A percentile compares a stretch with the other conserved stretches of the same genome.
Evolutionary conservation across 352 stramenopile species (phyloP).

Genomic region (Pythium dissotocum): DNA sequence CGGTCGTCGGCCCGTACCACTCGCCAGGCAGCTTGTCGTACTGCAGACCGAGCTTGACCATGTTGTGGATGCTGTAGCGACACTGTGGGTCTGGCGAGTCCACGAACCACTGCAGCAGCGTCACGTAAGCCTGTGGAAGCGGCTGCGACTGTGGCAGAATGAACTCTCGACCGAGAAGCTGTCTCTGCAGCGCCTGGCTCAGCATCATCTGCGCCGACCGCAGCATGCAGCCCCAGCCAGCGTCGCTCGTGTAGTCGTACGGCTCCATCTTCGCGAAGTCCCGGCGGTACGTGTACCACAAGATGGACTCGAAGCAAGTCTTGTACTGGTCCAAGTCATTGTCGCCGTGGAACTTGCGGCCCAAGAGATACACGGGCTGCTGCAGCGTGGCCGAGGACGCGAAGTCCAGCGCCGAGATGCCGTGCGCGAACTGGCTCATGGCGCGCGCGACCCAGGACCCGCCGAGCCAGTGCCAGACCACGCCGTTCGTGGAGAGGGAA

Average conservation of each 20-base stretch:
- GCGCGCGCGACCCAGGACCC: slow-evolving; percentile 41
- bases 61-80: slow-evolving; percentile 90
- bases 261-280: slow-evolving; percentile 86
- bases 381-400: slow-evolving; percentile 34
- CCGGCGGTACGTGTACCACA: slow-evolving; percentile 91
- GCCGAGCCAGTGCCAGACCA: slow-evolving; percentile 36
- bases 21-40: slow-evolving; percentile 92
- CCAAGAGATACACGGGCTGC: slow-evolving; percentile 54
- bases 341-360: slow-evolving; percentile 24
- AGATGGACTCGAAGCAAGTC: slow-evolving; percentile 56
- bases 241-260: slow-evolving; percentile 90
- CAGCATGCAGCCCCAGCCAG: slow-evolving; percentile 96
- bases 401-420: slow-evolving; percentile 73
- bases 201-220: slow-evolving; percentile 95
- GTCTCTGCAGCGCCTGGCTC: slow-evolving; percentile 84
- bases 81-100: slow-evolving; percentile 73
- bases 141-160: slow-evolving; percentile 40
- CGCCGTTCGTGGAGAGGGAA: slow-evolving; percentile 22
- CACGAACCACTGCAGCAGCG: slow-evolving; percentile 84
- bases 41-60: slow-evolving; percentile 88
- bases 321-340: slow-evolving; percentile 55
- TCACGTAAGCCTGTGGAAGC: slow-evolving; percentile 38
- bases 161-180: slow-evolving; percentile 63
- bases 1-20: slow-evolving; percentile 92
- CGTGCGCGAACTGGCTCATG: slow-evolving; percentile 85